Evolutionary conservation across 495 filamentous ascomycete species (phyloP), one percentile per base, ranked within the genome.

Genomic region (Friedmanniomyces endolithicus): DNA sequence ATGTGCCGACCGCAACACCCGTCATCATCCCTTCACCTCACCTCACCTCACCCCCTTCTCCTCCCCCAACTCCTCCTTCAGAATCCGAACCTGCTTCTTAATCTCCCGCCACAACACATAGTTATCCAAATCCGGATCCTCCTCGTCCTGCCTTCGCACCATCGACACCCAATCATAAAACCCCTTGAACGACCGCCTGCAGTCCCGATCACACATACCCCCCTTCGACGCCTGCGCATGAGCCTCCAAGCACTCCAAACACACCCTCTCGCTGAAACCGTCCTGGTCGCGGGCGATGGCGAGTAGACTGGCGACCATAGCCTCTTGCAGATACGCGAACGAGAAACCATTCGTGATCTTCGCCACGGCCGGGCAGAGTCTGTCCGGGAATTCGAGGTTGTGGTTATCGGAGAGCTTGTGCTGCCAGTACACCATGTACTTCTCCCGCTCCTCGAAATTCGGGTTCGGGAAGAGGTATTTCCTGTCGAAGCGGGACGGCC

Each of bases 271-370:
- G 29, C 23, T 45, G 24, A 52, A 37, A 0, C 19, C 45, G 12
- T 60, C 61, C 9, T 56, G 35, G 11, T 56, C 57, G 20, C 52
- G 48, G 0, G 69, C 69, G 48, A 71, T 66, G 25, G 63, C 63
- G 19, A 72, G 57, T 43, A 72, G 52, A 37, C 62, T 52, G 11
- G 65, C 65, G 2, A 72, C 59, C 45, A 70, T 68, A 9, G 67
- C 68, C 45, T 72, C 69, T 53, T 72, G 67, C 61, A 72, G 61
- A 44, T 69, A 72, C 16, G 69, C 69, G 57, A 71, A 72, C 6
- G 55, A 61, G 58, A 72, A 72, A 11, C 63, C 65, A 17, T 62
- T 55, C 16, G 69, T 72, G 44, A 69, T 70, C 55, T 63, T 62
- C 16, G 69, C 69, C 35, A 70, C 58, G 0, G 63, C 63, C 1